These are phyloP conservation scores for Penicillium bialowiezense DNA, from an alignment of 495 filamentous ascomycete species.

Conservation along the genomic window DNA sequence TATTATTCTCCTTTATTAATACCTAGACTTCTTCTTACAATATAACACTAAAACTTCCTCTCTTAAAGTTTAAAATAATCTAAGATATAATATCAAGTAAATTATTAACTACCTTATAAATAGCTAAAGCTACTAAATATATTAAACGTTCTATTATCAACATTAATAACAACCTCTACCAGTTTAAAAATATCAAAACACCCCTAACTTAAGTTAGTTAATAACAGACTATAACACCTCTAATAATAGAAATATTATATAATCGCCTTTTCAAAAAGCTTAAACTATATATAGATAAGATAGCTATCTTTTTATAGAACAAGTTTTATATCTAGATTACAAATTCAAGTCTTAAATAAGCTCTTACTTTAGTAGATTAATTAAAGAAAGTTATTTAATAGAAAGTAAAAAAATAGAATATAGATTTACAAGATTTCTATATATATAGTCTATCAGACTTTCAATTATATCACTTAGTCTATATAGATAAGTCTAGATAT, in stretches of 20 bases:
- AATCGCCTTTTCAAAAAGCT: constrained; percentile 3
- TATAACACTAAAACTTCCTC: constrained; percentile 10
- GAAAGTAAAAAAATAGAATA: constrained; percentile 27
- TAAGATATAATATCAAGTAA: neutral
- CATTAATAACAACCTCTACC: neutral
- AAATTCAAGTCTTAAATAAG: constrained; percentile 5
- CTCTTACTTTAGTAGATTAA: constrained; percentile 7
- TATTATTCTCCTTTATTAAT: neutral
- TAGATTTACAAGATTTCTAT: constrained; percentile 34
- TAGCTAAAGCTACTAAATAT: neutral
- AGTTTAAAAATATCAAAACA: constrained; percentile 2
- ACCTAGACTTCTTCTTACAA: neutral
- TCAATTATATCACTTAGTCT: constrained; percentile 29
- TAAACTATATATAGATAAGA: constrained; percentile 18
- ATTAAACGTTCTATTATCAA: constrained; percentile 3
- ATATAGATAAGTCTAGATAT: constrained; percentile 31
- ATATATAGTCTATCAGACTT: constrained; percentile 27
- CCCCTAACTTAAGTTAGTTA: neutral
- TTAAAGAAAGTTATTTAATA: constrained; percentile 10
- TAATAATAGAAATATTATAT: neutral
- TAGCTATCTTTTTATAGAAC: constrained; percentile 16
- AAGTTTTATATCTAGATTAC: constrained; percentile 7
- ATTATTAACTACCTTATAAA: neutral
- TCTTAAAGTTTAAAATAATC: constrained; percentile 2
- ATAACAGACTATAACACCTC: neutral